phyloP scores from a whole-genome alignment of 495 filamentous ascomycete species.

The Pyronema domesticum region DNA sequence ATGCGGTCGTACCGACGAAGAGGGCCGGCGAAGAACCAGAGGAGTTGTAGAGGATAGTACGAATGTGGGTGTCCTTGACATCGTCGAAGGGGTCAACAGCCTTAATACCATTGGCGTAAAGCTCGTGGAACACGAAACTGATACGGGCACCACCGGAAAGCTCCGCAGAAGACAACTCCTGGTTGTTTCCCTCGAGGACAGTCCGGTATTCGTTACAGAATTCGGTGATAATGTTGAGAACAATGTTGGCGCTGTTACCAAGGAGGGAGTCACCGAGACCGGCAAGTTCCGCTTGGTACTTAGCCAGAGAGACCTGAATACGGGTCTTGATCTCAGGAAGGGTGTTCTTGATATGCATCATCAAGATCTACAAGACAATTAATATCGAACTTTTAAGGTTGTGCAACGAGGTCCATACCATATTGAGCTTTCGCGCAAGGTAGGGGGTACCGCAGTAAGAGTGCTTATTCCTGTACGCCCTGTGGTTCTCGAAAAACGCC shows the following conservation, averaged over 20 bases:
- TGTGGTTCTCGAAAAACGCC: slow-evolving; percentile 96
- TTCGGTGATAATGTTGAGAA: slow-evolving; percentile 97
- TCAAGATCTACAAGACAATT: slow-evolving; percentile 51
- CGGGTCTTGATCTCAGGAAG: slow-evolving; percentile 95
- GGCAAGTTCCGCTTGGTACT: slow-evolving; percentile 67
- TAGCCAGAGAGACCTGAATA: slow-evolving; percentile 79
- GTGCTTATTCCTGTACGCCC: slow-evolving; percentile 94
- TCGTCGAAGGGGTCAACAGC: slow-evolving; percentile 94
- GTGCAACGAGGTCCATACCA: slow-evolving; percentile 33
- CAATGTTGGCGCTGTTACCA: slow-evolving; percentile 86
- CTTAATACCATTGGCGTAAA: slow-evolving; percentile 96
- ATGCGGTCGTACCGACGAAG: slow-evolving; percentile 93
- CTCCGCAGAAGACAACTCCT: slow-evolving; percentile 83
- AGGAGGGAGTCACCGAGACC: slow-evolving; percentile 87
- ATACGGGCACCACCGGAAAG: slow-evolving; percentile 95
- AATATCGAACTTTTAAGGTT: not conserved
- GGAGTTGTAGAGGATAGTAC: slow-evolving; percentile 93
- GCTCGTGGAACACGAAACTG: slow-evolving; percentile 97
- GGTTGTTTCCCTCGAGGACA: slow-evolving; percentile 88
- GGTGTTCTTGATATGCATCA: slow-evolving; percentile 99
- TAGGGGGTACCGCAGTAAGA: slow-evolving; percentile 98
- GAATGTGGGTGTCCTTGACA: slow-evolving; percentile 94
- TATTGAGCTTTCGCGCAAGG: slow-evolving; percentile 85
- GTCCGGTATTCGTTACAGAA: slow-evolving; percentile 95
- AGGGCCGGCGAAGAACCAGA: slow-evolving; percentile 92